Conservation (phyloP, 2,329 filamentous ascomycete genomes). For the Botrytis paeoniae region DNA sequence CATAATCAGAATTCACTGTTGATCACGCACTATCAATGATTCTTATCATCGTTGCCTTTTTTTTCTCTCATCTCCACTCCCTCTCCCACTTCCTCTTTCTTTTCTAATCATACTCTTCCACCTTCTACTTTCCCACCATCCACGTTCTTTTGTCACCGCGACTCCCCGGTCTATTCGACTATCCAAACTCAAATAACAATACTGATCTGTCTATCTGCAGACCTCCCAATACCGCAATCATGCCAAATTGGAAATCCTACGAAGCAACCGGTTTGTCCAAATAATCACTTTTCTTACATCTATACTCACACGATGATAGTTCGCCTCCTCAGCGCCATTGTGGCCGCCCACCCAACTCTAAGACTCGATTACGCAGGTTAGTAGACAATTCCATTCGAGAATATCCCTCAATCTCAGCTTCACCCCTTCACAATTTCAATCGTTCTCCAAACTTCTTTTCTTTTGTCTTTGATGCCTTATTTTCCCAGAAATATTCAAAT, state of each 20-base stretch:
- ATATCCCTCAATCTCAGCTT: too few relatives aligned
- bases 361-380: constrained; percentile 62
- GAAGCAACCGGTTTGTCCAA: constrained; percentile 46
- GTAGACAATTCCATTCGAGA: too few relatives aligned
- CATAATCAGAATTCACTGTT: background rate
- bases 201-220: constrained; percentile 8
- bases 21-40: background rate
- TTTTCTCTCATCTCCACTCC: background rate
- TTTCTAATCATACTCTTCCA: background rate
- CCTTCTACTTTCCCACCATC: background rate
- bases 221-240: constrained; percentile 32
- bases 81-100: background rate
- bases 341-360: constrained; percentile 53
- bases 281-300: background rate
- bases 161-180: background rate
- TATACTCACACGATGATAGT: constrained; percentile 34
- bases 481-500: constrained; percentile 52
- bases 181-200: background rate
- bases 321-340: constrained; percentile 58
- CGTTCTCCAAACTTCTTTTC: background rate
- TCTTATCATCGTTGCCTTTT: background rate
- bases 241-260: constrained; percentile 60
- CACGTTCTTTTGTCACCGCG: background rate
- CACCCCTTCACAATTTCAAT: background rate
- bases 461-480: constrained; percentile 8